Evolutionary conservation across 1,284 basidiomycete genomes (phyloP).

Genomic region (Hypsizygus ulmarius): DNA sequence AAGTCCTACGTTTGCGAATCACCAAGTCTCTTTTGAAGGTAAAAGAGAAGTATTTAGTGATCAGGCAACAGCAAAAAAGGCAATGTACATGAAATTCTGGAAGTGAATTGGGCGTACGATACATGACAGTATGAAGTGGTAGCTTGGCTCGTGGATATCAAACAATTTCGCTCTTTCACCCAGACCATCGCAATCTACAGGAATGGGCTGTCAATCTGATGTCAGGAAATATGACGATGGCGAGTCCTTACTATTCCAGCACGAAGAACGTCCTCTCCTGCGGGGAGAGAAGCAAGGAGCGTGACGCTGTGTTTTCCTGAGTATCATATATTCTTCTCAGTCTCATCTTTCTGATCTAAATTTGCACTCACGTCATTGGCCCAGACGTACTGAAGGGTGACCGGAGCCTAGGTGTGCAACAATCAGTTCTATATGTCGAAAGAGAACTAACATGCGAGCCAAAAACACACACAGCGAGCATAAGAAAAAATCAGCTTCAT

Average conservation of each 20-base stretch:
- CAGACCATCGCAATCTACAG: conserved; percentile 40
- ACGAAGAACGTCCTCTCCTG: conserved; percentile 50
- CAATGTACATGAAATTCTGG: too few relatives aligned
- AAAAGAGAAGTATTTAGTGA: too few relatives aligned
- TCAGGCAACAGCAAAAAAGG: too few relatives aligned
- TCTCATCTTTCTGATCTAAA: background rate
- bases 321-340: background rate
- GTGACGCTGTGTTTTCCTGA: conserved; percentile 45
- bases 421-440: background rate
- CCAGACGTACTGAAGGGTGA: conserved; percentile 54
- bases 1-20: too few relatives aligned
- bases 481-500: conserved; percentile 37
- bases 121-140: background rate
- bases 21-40: too few relatives aligned
- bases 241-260: conserved; percentile 41
- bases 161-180: conserved; percentile 24
- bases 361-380: conserved; percentile 36
- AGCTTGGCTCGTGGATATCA: background rate
- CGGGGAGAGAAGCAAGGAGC: conserved; percentile 44
- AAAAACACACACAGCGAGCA: conserved; percentile 38
- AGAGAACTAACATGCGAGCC: background rate
- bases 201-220: conserved; percentile 1
- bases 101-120: background rate
- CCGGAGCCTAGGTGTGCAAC: conserved; percentile 20
- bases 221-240: background rate